Evolutionary conservation across 2,329 filamentous ascomycete species (phyloP), one percentile per base, ranked within the genome.

Genomic region (Tolypocladium capitatum): DNA sequence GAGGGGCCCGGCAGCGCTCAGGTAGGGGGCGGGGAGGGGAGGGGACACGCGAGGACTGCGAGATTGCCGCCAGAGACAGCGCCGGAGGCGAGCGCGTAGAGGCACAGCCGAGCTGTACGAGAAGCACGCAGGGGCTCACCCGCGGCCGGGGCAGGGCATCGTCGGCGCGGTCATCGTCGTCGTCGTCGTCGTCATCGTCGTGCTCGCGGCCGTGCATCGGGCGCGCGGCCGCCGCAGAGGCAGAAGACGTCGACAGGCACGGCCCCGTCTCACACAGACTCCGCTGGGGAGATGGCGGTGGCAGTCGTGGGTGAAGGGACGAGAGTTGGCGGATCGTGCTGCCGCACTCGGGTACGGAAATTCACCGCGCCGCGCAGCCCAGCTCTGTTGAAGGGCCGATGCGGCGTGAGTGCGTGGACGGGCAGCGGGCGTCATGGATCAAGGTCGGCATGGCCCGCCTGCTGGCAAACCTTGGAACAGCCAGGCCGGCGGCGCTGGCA

Each of bases 51-150:
- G 45, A 40, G 34, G 45, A n/a, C 34, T 32, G 45, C 24, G 45
- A 41, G 32, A 46, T 46, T 46, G 45, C 45, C 33, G 34, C 34
- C 45, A 46, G 45, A 46, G 34, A 46, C 45, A 46, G 24, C 24
- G 31, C 5, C n/a, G 5, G 41, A 31, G 11, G 28, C 43, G 30
- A 33, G 43, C 5, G 31, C 20, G 16, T 9, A 31, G 31, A 44
- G 42, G 18, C 28, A 21, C 7, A 35, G 18, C 31, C 43, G 28
- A 44, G 43, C n/a, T 3, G 30, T 27, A 27, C 32, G 32, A 45
- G 21, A 33, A 45, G 20, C 20, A 20, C 43, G 43, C 43, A 45
- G 43, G 43, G 43, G 20, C 43, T 20, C 31, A 31, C 34, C 43
- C 5, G 11, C 31, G 30, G 21, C 36, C 36, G 13, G 3, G 20